Evolutionary conservation across 495 filamentous ascomycete species (phyloP).

Genomic region (Aspergillus steynii): DNA sequence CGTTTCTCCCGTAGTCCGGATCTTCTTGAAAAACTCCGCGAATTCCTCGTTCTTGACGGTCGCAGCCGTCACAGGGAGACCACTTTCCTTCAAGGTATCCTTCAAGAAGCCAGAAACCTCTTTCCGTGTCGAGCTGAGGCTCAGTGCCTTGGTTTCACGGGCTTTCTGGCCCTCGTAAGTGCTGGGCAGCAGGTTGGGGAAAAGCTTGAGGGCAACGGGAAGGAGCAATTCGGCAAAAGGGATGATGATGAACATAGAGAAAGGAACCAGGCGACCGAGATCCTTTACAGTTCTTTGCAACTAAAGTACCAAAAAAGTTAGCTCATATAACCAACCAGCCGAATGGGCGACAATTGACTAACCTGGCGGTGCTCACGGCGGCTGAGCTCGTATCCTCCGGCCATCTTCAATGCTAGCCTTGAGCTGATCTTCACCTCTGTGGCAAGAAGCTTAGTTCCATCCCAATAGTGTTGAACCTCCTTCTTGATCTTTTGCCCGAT

Average conservation of each 20-base stretch:
- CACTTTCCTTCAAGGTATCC: slow-evolving; percentile 87
- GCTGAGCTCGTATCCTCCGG: slow-evolving; percentile 93
- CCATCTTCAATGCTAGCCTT: slow-evolving; percentile 93
- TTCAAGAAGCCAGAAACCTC: slow-evolving; percentile 92
- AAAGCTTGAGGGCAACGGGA: slow-evolving; percentile 87
- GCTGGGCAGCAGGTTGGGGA: slow-evolving; percentile 95
- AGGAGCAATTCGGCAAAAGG: slow-evolving; percentile 96
- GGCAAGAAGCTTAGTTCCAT: slow-evolving; percentile 96
- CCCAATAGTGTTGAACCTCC: slow-evolving; percentile 93
- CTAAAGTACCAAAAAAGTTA: slow-evolving; percentile 32
- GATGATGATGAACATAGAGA: slow-evolving; percentile 95
- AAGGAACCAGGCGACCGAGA: slow-evolving; percentile 88
- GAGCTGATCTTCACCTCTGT: slow-evolving; percentile 92
- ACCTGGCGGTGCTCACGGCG: slow-evolving; percentile 88
- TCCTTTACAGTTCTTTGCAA: slow-evolving; percentile 91
- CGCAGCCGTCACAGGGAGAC: slow-evolving; percentile 79
- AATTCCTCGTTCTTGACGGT: slow-evolving; percentile 94
- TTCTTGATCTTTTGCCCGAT: slow-evolving; percentile 90
- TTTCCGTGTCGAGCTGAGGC: slow-evolving; percentile 81
- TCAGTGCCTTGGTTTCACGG: slow-evolving; percentile 83
- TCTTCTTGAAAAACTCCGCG: slow-evolving; percentile 95
- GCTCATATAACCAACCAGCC: not conserved
- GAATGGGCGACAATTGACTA: slow-evolving; percentile 16
- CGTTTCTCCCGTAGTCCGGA: slow-evolving; percentile 84
- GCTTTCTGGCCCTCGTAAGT: slow-evolving; percentile 92